phyloP scores from a whole-genome alignment of 1,284 basidiomycete genomes.

The Pseudozyma thailandica region DNA sequence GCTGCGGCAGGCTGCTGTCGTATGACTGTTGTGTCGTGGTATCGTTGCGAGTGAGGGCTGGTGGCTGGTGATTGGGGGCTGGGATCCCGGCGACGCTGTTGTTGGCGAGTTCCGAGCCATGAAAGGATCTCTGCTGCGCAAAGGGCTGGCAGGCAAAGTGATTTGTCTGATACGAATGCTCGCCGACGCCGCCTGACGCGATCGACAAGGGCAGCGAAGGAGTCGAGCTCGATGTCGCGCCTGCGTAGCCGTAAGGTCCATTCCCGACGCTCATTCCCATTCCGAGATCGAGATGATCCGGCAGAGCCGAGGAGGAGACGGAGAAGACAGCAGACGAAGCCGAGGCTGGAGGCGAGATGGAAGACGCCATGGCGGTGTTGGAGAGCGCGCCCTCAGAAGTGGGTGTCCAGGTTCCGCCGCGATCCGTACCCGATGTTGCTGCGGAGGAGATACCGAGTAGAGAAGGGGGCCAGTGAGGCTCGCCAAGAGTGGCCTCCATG shows the following conservation, averaged over 20 bases:
- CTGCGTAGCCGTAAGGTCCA: constrained; percentile 5
- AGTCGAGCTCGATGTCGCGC: constrained; percentile 3
- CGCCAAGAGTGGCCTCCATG: constrained; percentile 14
- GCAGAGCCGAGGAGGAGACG: constrained; percentile 4
- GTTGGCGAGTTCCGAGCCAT: neutral
- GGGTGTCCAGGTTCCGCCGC: constrained; percentile 12
- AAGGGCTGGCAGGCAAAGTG: neutral
- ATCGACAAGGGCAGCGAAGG: constrained; percentile 6
- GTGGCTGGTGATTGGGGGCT: neutral
- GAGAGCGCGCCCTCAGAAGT: constrained; percentile 21
- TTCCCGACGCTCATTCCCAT: neutral
- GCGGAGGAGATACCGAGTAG: constrained; percentile 1
- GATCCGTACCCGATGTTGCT: neutral
- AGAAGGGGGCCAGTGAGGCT: constrained; percentile 15
- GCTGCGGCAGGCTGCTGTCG: neutral
- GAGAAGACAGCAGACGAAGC: constrained; percentile 16
- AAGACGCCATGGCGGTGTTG: constrained; percentile 18
- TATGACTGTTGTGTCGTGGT: constrained; percentile 16
- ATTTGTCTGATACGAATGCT: constrained; percentile 1
- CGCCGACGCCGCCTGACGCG: neutral
- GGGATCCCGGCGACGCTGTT: neutral
- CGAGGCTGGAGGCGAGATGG: constrained; percentile 17
- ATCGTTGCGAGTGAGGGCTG: neutral
- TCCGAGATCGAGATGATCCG: constrained; percentile 14
- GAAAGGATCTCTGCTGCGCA: neutral